Conservation (phyloP, 306 rosid species). For the Trifolium subterraneum region DNA sequence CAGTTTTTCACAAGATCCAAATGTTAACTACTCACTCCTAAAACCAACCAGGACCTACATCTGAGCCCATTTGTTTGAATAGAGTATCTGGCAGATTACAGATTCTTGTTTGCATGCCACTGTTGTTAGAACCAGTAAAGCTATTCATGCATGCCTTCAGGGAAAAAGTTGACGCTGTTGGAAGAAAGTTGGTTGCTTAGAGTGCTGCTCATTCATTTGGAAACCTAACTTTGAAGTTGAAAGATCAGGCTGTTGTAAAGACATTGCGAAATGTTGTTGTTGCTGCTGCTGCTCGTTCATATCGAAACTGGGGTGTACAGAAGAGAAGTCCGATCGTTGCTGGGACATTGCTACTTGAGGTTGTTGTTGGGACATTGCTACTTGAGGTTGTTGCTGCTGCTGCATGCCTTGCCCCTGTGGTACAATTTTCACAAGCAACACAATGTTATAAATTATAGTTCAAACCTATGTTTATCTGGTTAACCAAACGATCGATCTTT, state of each 20-base stretch:
- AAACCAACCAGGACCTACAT: conserved; percentile 47
- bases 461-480: conserved; percentile 4
- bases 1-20: conserved; percentile 26
- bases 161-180: conserved; percentile 49
- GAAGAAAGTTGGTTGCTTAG: conserved; percentile 42
- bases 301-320: conserved; percentile 26
- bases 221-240: conserved; percentile 43
- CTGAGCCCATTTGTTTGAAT: too few species aligned
- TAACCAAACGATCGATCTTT: background rate
- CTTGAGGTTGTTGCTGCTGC: conserved; percentile 32
- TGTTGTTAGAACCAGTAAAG: conserved; percentile 37
- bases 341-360: conserved; percentile 42
- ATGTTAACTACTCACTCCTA: conserved; percentile 38
- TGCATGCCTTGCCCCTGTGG: conserved; percentile 49
- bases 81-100: too few species aligned
- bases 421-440: conserved; percentile 36
- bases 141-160: conserved; percentile 42
- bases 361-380: conserved; percentile 41
- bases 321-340: conserved; percentile 40
- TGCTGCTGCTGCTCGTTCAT: conserved; percentile 43
- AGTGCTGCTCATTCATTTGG: conserved; percentile 54
- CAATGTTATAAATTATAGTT: background rate
- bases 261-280: conserved; percentile 35
- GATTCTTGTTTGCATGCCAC: conserved; percentile 42
- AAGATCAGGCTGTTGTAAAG: conserved; percentile 41